Percentiles rank a stretch among this genome's conserved stretches.
phyloP scores from a whole-genome alignment of 2,329 filamentous ascomycete species.

The Phyllosticta paracitricarpa region DNA sequence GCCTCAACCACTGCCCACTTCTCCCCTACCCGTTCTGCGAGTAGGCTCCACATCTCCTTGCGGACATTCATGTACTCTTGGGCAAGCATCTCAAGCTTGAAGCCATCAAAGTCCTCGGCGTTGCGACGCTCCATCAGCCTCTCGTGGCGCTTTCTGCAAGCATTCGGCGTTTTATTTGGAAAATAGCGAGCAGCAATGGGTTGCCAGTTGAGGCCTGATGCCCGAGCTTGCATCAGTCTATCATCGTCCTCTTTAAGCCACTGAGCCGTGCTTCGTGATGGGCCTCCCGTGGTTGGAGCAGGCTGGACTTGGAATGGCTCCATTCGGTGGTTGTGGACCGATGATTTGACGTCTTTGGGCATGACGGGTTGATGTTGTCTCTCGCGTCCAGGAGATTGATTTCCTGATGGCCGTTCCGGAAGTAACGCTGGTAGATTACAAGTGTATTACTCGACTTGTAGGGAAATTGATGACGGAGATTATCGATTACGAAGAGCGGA shows the following conservation, averaged over 20 bases:
- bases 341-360: constrained; percentile 33
- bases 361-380: constrained; percentile 19
- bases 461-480: constrained; percentile 1
- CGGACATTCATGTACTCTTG: constrained; percentile 70
- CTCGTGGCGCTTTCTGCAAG: constrained; percentile 83
- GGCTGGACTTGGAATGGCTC: constrained; percentile 22
- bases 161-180: constrained; percentile 65
- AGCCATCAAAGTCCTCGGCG: constrained; percentile 67
- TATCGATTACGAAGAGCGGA: constrained; percentile 5
- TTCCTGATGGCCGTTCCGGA: not conserved
- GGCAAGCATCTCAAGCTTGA: constrained; percentile 64
- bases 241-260: constrained; percentile 71
- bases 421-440: not conserved
- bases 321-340: constrained; percentile 19
- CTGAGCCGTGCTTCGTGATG: constrained; percentile 29
- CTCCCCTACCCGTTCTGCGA: constrained; percentile 53
- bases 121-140: constrained; percentile 65
- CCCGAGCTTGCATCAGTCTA: constrained; percentile 59
- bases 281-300: constrained; percentile 13
- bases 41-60: constrained; percentile 69
- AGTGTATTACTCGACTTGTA: not conserved
- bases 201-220: constrained; percentile 71
- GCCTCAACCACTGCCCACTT: constrained; percentile 62
- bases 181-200: constrained; percentile 71
- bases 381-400: not conserved